Evolutionary conservation across 2,329 filamentous ascomycete genomes (phyloP).

Genomic region (Pseudonectria foliicola): DNA sequence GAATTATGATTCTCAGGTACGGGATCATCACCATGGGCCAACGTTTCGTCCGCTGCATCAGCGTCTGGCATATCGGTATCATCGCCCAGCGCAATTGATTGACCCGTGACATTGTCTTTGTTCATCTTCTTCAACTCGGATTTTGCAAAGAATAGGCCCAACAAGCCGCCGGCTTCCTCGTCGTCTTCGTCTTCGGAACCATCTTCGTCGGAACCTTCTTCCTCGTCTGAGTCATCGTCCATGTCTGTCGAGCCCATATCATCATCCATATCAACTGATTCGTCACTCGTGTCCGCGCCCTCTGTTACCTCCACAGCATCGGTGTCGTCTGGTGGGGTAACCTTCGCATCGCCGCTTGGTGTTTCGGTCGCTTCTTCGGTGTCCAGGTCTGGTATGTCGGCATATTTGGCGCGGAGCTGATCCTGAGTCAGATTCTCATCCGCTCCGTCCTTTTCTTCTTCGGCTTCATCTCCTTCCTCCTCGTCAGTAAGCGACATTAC

Average conservation of each 20-base stretch:
- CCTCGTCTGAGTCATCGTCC: slow-evolving; percentile 35
- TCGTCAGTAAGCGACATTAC: slow-evolving; percentile 59
- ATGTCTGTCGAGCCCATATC: slow-evolving; percentile 54
- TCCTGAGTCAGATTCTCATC: slow-evolving; percentile 64
- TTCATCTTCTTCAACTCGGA: slow-evolving; percentile 49
- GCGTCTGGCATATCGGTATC: slow-evolving; percentile 19
- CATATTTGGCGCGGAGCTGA: slow-evolving; percentile 62
- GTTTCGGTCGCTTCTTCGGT: slow-evolving; percentile 20
- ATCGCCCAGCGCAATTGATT: slow-evolving; percentile 11
- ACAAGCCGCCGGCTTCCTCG: slow-evolving; percentile 39
- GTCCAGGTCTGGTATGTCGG: slow-evolving; percentile 49
- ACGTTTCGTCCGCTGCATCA: not conserved
- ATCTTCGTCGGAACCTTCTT: slow-evolving; percentile 35
- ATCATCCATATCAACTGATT: slow-evolving; percentile 63
- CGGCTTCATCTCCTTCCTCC: slow-evolving; percentile 55
- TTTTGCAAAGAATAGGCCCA: slow-evolving; percentile 54
- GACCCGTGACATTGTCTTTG: slow-evolving; percentile 26
- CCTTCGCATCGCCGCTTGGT: slow-evolving; percentile 13
- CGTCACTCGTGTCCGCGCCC: slow-evolving; percentile 48
- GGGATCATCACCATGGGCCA: slow-evolving; percentile 16
- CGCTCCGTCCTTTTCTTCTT: slow-evolving; percentile 43
- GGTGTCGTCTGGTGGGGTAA: slow-evolving; percentile 13
- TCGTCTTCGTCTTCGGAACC: slow-evolving; percentile 37
- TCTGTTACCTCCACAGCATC: slow-evolving; percentile 15
- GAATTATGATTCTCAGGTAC: slow-evolving; percentile 27